These are phyloP conservation scores for Lentinula raphanica DNA, from an alignment of 768 basidiomycete genomes.

Conservation along the genomic window DNA sequence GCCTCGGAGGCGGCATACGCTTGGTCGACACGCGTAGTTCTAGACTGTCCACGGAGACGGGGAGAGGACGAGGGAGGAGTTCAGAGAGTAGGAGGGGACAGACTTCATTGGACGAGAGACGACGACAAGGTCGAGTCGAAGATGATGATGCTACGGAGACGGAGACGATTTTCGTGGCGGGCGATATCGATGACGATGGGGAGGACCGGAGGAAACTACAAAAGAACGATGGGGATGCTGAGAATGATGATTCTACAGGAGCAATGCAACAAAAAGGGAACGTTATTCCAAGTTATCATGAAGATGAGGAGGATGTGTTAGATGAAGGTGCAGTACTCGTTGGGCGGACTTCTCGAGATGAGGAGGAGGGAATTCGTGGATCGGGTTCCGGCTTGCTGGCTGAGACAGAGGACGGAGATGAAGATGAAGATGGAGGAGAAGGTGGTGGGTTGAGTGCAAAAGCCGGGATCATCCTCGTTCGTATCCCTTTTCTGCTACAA, in stretches of 20 bases:
- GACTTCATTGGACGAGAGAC: neutral
- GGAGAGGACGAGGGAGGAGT: neutral
- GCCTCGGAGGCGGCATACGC: too few relatives aligned
- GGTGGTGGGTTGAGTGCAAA: conserved; percentile 60
- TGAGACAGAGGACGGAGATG: conserved; percentile 30
- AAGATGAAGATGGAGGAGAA: too few relatives aligned
- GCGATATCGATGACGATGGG: too few relatives aligned
- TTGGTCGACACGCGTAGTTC: conserved; percentile 44
- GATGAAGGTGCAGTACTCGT: conserved; percentile 11
- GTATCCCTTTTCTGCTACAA: conserved; percentile 22
- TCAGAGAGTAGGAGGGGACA: neutral
- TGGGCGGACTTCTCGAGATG: conserved; percentile 21
- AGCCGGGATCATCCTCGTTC: conserved; percentile 81
- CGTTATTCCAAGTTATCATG: conserved; percentile 7
- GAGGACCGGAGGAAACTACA: too few relatives aligned
- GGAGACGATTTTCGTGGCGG: too few relatives aligned
- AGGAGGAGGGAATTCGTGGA: conserved; percentile 21
- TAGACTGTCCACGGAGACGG: conserved; percentile 3
- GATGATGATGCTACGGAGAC: too few relatives aligned
- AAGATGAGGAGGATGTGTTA: conserved; percentile 22
- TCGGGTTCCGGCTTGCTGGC: too few relatives aligned
- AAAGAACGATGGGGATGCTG: conserved; percentile 20
- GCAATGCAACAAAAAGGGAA: too few relatives aligned
- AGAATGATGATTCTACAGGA: conserved; percentile 8
- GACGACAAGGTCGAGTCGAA: too few relatives aligned